Evolutionary conservation across 2,329 filamentous ascomycete species (phyloP).

Genomic region (Colletotrichum sp.): DNA sequence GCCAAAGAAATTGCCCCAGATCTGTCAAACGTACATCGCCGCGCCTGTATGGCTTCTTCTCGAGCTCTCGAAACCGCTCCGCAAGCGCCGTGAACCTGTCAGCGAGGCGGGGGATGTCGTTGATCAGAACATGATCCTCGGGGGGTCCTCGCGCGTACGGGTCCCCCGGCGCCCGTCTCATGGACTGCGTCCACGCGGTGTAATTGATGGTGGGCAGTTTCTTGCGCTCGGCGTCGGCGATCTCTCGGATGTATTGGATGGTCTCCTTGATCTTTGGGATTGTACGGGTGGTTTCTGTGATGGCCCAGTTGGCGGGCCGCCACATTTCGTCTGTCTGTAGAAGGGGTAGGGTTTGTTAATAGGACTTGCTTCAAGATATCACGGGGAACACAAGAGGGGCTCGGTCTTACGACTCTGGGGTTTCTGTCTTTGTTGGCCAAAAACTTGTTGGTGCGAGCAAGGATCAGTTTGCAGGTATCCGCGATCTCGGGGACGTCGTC

Average conservation of each 20-base stretch:
- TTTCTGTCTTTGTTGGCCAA: background rate
- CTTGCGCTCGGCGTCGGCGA: background rate
- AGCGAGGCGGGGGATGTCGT: background rate
- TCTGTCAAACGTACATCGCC: background rate
- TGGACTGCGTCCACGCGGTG: background rate
- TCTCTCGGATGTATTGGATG: background rate
- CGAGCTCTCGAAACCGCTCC: background rate
- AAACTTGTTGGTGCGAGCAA: background rate
- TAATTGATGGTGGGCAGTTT: background rate
- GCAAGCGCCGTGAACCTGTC: background rate
- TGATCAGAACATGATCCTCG: background rate
- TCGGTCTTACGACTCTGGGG: background rate
- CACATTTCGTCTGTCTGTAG: background rate
- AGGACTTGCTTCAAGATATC: background rate
- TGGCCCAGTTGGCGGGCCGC: background rate
- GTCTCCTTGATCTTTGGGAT: background rate
- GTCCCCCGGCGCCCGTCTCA: background rate
- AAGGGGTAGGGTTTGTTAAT: rapidly evolving
- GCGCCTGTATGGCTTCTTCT: background rate
- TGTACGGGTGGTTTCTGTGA: background rate
- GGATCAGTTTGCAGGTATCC: background rate
- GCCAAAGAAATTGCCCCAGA: background rate
- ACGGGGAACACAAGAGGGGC: background rate
- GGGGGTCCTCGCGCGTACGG: background rate
- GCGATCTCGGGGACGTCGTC: background rate